A percentile compares a stretch with the other conserved stretches of the same genome.
These are phyloP conservation scores for Ascocoryne sarcoides DNA, from an alignment of 2,329 filamentous ascomycete genomes.

Conservation along the genomic window DNA sequence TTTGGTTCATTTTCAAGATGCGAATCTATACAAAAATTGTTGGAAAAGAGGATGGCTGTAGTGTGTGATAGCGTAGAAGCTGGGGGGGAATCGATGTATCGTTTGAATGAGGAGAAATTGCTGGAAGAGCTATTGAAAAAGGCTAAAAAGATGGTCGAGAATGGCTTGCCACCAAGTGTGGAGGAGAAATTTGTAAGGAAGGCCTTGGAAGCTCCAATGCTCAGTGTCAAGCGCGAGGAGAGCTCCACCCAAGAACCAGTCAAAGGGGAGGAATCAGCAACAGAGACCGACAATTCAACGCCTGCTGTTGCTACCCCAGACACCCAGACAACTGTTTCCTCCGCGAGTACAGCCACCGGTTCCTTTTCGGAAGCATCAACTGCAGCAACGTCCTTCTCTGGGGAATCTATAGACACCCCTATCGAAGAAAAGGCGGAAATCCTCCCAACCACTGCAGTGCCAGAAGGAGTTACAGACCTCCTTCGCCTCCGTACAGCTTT, in stretches of 20 bases:
- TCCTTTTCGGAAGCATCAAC: constrained; percentile 31
- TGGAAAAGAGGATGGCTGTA: constrained; percentile 58
- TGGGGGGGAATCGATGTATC: constrained; percentile 77
- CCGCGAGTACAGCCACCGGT: constrained; percentile 30
- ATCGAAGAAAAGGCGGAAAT: constrained; percentile 15
- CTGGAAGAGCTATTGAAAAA: constrained; percentile 58
- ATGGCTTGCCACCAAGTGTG: constrained; percentile 66
- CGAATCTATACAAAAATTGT: constrained; percentile 34
- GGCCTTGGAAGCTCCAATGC: constrained; percentile 66
- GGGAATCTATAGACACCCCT: constrained; percentile 11
- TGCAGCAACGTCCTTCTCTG: constrained; percentile 29
- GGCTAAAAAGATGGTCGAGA: constrained; percentile 56
- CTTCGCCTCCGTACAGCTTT: constrained; percentile 41
- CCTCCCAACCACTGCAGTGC: constrained; percentile 18
- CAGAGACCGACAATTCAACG: not conserved
- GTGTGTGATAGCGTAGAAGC: constrained; percentile 79
- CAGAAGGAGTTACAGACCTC: constrained; percentile 33
- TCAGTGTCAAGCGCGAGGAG: constrained; percentile 55
- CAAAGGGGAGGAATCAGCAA: constrained; percentile 18
- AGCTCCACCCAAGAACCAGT: constrained; percentile 27
- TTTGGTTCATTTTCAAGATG: constrained; percentile 47
- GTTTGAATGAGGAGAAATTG: constrained; percentile 66
- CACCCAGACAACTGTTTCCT: constrained; percentile 24
- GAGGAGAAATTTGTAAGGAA: constrained; percentile 77
- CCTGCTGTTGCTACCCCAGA: constrained; percentile 19